These are phyloP conservation scores for Salix udensis DNA, from an alignment of 345 rosid genomes.

Conservation along the genomic window DNA sequence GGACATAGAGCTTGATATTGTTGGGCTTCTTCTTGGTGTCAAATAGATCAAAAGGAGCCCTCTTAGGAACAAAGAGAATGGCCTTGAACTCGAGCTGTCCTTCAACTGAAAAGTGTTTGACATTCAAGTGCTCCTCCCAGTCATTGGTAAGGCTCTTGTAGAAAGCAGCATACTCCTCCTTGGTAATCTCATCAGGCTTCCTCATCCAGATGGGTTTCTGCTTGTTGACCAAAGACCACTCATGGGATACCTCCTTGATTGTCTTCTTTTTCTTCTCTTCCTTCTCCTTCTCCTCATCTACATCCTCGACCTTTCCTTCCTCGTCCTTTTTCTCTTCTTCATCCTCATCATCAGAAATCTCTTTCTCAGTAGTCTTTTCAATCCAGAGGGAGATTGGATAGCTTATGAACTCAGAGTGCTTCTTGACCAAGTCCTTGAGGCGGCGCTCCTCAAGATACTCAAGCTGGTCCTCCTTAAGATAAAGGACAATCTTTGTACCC, in stretches of 20 bases:
- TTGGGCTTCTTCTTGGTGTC: conserved; percentile 90
- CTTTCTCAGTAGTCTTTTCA: conserved; percentile 88
- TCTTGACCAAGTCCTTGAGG: conserved; percentile 76
- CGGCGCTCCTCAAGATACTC: conserved; percentile 91
- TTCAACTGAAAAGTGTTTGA: conserved; percentile 90
- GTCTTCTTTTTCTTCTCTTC: conserved; percentile 83
- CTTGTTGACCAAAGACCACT: conserved; percentile 82
- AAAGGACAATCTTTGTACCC: conserved; percentile 70
- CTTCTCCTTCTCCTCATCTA: conserved; percentile 66
- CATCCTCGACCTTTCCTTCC: conserved; percentile 79
- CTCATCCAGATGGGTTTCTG: conserved; percentile 98
- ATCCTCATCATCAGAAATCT: conserved; percentile 82
- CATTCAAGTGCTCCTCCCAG: conserved; percentile 90
- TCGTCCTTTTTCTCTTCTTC: conserved; percentile 85
- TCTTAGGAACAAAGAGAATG: conserved; percentile 76
- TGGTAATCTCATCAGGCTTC: conserved; percentile 82
- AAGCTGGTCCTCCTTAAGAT: conserved; percentile 80
- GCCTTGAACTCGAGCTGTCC: conserved; percentile 96
- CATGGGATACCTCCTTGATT: conserved; percentile 88
- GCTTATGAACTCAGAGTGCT: conserved; percentile 94
- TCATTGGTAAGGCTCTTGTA: conserved; percentile 92
- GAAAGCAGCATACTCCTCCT: conserved; percentile 90
- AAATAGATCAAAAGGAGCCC: conserved; percentile 89
- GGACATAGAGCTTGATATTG: conserved; percentile 90
- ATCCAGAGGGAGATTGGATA: conserved; percentile 83